Evolutionary conservation across 306 rosid genomes (phyloP), one percentile per base, ranked within the genome.

Genomic region (Acacia confusa): DNA sequence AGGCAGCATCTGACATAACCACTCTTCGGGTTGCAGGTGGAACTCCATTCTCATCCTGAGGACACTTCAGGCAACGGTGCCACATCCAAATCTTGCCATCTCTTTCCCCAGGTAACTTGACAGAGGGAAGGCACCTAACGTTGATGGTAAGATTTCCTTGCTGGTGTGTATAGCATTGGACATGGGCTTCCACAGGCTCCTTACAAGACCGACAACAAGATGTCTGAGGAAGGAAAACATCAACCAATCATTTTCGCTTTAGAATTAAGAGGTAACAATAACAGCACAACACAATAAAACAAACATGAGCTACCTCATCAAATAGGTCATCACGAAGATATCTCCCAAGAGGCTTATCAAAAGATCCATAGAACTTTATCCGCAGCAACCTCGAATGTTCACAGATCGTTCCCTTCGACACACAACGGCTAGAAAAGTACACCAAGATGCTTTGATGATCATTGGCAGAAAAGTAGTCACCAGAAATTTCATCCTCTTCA

Each of bases 11-110:
- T 0, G 99, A 96, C 99, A 96, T 96, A 78, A 96, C 82, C 60
- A 96, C 95, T 81, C 99, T 92, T 40, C 88, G 95, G 64, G 98
- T 94, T 79, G 99, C 99, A 9, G 97, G 97, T 64, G 99, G 99
- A 84, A 96, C 95, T 86, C 97, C 98, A 86, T 89, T 97, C 68
- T 85, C 79, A 79, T 85, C 79, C 75, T 75, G 86, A 66, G 97
- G 92, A 78, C 99, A 96, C 85, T 84, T 92, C 44, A 96, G 79
- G 79, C 99, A 96, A 20, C 99, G 92, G 78, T 96, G 99, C 99
- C 99, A 96, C 99, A 96, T 96, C 99, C 99, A 96, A 81, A 94
- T 92, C 86, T 91, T 93, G 44, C 95, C 98, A 74, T 96, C 99
- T 70, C 84, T 87, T 83, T 92, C 97, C 68, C 99, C 99, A 2